phyloP scores from a whole-genome alignment of 257 asterid species.

The Hygrophila difformis region DNA sequence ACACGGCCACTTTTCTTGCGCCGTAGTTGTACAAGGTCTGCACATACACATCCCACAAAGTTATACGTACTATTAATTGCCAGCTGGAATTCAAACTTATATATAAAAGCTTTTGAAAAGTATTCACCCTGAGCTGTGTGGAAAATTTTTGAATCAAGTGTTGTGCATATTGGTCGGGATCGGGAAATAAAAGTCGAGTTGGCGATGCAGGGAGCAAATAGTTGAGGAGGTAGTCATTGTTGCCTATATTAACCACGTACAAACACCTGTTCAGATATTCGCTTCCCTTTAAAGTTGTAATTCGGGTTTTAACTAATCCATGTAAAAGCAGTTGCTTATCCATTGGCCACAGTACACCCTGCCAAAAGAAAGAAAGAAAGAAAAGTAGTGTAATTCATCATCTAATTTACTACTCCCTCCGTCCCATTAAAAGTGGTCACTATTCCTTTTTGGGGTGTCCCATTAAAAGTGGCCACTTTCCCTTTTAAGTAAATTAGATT shows the following conservation, averaged over 20 bases:
- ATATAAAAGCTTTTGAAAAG: too few relatives aligned
- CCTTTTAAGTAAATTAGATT: too few relatives aligned
- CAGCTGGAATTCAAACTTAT: too few relatives aligned
- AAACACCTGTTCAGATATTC: conserved; percentile 30
- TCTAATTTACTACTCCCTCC: too few relatives aligned
- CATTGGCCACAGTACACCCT: conserved; percentile 35
- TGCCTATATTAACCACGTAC: conserved; percentile 43
- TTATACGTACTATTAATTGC: too few relatives aligned
- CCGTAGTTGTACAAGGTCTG: conserved; percentile 33
- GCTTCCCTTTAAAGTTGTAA: neutral
- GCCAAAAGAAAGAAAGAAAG: too few relatives aligned
- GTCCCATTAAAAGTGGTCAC: too few relatives aligned
- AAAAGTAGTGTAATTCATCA: too few relatives aligned
- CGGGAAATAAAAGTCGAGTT: conserved; percentile 15
- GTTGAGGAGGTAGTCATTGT: conserved; percentile 53
- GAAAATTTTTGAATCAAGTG: conserved; percentile 17
- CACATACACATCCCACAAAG: too few relatives aligned
- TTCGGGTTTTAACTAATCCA: neutral
- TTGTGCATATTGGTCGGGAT: conserved; percentile 29
- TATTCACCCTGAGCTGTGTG: conserved; percentile 22
- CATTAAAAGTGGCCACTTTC: too few relatives aligned
- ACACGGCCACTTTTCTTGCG: conserved; percentile 43
- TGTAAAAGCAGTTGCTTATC: conserved; percentile 26
- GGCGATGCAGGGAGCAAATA: conserved; percentile 24
- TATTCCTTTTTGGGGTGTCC: too few relatives aligned